Conservation (phyloP, 257 asterid genomes). For the Solanum lycopersicoides region DNA sequence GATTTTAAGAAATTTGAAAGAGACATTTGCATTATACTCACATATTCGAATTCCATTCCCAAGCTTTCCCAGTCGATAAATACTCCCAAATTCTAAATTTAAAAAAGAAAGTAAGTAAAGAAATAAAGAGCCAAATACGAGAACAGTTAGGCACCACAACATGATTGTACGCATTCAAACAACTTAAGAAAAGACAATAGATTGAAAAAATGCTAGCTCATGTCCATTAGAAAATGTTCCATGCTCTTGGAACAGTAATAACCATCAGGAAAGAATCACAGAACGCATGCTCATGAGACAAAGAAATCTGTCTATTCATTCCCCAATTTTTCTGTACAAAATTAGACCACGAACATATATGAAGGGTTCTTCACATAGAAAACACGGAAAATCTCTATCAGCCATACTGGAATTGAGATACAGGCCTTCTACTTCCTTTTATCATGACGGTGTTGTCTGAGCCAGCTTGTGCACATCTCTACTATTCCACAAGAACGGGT, state of each 20-base stretch:
- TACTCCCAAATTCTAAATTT: conserved; percentile 2
- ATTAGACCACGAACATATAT: neutral
- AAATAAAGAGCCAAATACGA: neutral
- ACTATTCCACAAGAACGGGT: neutral
- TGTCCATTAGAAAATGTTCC: neutral
- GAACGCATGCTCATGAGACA: neutral
- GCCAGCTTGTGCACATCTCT: neutral
- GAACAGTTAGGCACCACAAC: neutral
- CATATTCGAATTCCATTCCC: conserved; percentile 5
- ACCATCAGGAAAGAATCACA: neutral
- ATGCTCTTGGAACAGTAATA: neutral
- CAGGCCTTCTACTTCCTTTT: neutral
- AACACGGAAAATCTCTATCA: neutral
- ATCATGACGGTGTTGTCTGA: neutral
- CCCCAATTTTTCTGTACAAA: neutral
- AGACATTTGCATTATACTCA: neutral
- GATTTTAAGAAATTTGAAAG: neutral
- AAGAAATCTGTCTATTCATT: neutral
- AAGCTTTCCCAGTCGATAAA: neutral
- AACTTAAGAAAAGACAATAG: neutral
- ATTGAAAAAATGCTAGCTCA: neutral
- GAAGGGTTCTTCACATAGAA: neutral
- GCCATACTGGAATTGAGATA: neutral
- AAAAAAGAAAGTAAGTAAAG: neutral
- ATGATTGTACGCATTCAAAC: neutral